Evolutionary conservation across 257 asterid genomes (phyloP).

Genomic region (Salvia miltiorrhiza): DNA sequence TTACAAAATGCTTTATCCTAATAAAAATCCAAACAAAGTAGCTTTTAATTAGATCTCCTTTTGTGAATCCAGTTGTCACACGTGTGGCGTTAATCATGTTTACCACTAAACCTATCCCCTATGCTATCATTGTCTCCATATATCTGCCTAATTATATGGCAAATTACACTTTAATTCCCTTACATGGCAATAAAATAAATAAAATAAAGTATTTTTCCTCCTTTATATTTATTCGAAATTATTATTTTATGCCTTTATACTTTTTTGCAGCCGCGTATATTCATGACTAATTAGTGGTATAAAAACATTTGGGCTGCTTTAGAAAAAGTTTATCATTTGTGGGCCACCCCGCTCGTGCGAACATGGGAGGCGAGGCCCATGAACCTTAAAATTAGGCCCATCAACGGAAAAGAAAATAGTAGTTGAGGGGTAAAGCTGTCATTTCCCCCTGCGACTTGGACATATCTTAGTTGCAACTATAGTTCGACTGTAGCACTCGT

Average conservation of each 20-base stretch:
- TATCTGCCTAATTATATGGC: slow-evolving; percentile 21
- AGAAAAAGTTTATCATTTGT: slow-evolving; percentile 28
- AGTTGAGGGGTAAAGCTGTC: slow-evolving; percentile 16
- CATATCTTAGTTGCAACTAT: slow-evolving; percentile 13
- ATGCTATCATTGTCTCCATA: slow-evolving; percentile 54
- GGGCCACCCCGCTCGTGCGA: slow-evolving; percentile 86
- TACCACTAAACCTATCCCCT: slow-evolving; percentile 54
- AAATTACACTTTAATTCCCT: not conserved
- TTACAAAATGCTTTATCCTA: not conserved
- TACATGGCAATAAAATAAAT: not conserved
- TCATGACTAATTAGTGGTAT: slow-evolving; percentile 24
- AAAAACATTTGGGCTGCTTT: slow-evolving; percentile 30
- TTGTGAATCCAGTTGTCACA: slow-evolving; percentile 69
- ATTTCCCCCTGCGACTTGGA: not conserved
- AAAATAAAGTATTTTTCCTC: not conserved
- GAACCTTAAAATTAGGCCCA: slow-evolving; percentile 28
- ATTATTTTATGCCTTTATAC: not conserved
- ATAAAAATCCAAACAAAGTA: slow-evolving; percentile 23
- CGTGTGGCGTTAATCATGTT: slow-evolving; percentile 71
- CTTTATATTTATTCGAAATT: not conserved
- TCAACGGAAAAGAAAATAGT: not conserved
- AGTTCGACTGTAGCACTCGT: slow-evolving; percentile 12
- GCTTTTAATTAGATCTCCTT: slow-evolving; percentile 31
- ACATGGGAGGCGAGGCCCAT: slow-evolving; percentile 65
- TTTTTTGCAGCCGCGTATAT: slow-evolving; percentile 21